phyloP scores from a whole-genome alignment of 2,329 filamentous ascomycete species.

The Clonostachys solani region DNA sequence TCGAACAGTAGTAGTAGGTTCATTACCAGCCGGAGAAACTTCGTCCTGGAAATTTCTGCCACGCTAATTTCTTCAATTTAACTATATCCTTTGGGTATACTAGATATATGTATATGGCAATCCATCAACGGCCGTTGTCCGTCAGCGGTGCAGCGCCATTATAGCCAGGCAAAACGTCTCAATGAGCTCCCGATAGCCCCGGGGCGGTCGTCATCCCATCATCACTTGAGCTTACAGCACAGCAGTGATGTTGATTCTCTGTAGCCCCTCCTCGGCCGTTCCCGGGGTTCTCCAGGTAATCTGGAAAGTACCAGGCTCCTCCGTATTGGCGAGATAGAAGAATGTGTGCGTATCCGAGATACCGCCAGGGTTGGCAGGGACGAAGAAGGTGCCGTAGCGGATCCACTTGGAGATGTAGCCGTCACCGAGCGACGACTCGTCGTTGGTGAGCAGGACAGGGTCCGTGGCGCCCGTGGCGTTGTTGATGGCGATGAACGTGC shows the following conservation, averaged over 20 bases:
- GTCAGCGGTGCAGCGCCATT: too few species aligned
- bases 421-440: constrained; percentile 1
- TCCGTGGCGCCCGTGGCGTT: constrained; percentile 4
- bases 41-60: too few species aligned
- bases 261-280: not conserved
- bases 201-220: too few species aligned
- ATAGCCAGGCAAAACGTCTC: too few species aligned
- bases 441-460: constrained; percentile 3
- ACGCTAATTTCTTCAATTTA: too few species aligned
- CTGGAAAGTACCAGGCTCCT: not conserved
- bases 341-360: not conserved
- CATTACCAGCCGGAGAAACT: too few species aligned
- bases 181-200: too few species aligned
- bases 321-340: constrained; percentile 4
- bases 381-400: constrained; percentile 1
- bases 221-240: not conserved
- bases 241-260: not conserved
- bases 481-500: constrained; percentile 4
- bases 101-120: too few species aligned
- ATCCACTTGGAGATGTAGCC: constrained; percentile 1
- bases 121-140: too few species aligned
- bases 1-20: too few species aligned
- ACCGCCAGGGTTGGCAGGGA: not conserved
- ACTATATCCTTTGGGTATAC: too few species aligned
- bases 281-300: constrained; percentile 1